These are phyloP conservation scores for Chlorophyllum brunneum DNA, from an alignment of 768 basidiomycete genomes.

Conservation along the genomic window DNA sequence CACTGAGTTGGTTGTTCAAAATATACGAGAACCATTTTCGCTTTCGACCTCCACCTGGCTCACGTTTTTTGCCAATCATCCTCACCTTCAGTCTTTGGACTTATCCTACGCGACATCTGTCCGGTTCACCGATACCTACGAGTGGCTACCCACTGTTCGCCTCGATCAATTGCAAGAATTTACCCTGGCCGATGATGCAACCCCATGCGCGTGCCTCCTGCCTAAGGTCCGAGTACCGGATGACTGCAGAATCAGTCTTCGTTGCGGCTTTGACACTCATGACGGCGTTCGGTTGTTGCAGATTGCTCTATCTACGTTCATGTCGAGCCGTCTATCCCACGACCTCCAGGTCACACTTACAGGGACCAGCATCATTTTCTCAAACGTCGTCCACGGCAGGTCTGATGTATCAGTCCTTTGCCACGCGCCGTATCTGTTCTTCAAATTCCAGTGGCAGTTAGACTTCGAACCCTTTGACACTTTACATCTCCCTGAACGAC, in stretches of 20 bases:
- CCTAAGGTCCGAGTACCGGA: neutral
- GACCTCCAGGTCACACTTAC: neutral
- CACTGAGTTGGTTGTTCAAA: neutral
- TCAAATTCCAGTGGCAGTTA: constrained; percentile 5
- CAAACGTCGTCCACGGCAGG: neutral
- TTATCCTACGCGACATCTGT: neutral
- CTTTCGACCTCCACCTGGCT: neutral
- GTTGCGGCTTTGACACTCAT: neutral
- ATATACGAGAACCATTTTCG: neutral
- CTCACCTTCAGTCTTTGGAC: neutral
- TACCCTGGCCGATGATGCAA: neutral
- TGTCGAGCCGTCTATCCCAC: neutral
- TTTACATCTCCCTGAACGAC: neutral
- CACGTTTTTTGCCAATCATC: neutral
- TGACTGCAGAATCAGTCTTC: neutral
- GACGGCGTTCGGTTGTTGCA: neutral
- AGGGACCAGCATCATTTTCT: neutral
- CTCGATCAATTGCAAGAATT: neutral
- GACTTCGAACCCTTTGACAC: neutral
- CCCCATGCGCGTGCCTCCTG: neutral
- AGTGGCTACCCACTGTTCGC: neutral
- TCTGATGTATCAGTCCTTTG: neutral
- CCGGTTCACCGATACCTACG: neutral
- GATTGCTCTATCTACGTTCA: neutral
- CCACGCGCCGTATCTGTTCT: neutral